These are phyloP conservation scores for Dactylella cylindrospora DNA, from an alignment of 2,329 filamentous ascomycete species.

Conservation along the genomic window DNA sequence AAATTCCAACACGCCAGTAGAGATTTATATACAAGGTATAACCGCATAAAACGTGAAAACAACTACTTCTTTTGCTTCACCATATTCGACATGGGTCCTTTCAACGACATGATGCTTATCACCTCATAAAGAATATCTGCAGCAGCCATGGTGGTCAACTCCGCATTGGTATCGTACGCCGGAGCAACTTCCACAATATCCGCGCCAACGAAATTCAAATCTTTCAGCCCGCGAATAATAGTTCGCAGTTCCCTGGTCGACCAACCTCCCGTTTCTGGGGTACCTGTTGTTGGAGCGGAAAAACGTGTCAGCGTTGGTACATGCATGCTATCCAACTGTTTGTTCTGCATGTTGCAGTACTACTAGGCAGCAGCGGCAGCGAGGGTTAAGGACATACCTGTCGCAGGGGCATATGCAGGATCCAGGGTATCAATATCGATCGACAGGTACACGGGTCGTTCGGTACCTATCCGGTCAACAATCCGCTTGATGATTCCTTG, in stretches of 20 bases:
- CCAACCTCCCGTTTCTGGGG: slow-evolving; percentile 76
- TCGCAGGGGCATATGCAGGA: slow-evolving; percentile 64
- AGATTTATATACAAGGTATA: too few relatives aligned
- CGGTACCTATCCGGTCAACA: slow-evolving; percentile 70
- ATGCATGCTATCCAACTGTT: too few relatives aligned
- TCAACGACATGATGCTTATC: slow-evolving; percentile 80
- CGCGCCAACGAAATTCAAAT: slow-evolving; percentile 68
- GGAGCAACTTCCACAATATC: slow-evolving; percentile 75
- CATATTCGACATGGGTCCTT: slow-evolving; percentile 65
- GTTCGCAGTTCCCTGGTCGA: slow-evolving; percentile 71
- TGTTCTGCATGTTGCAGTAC: too few relatives aligned
- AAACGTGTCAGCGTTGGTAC: slow-evolving; percentile 50
- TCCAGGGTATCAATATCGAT: slow-evolving; percentile 89
- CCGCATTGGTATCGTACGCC: slow-evolving; percentile 71
- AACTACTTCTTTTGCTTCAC: slow-evolving; percentile 46
- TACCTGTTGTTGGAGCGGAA: slow-evolving; percentile 68
- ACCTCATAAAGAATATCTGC: slow-evolving; percentile 65
- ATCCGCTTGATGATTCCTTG: slow-evolving; percentile 79
- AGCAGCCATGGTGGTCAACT: slow-evolving; percentile 72
- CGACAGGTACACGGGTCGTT: slow-evolving; percentile 74
- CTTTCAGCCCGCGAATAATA: slow-evolving; percentile 69
- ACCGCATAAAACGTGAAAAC: neutral
- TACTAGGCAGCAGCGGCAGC: neutral
- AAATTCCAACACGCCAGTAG: neutral
- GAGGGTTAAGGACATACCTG: neutral